Evolutionary conservation across 257 asterid genomes (phyloP), one percentile per base, ranked within the genome.

Genomic region (Capsicum chinense): DNA sequence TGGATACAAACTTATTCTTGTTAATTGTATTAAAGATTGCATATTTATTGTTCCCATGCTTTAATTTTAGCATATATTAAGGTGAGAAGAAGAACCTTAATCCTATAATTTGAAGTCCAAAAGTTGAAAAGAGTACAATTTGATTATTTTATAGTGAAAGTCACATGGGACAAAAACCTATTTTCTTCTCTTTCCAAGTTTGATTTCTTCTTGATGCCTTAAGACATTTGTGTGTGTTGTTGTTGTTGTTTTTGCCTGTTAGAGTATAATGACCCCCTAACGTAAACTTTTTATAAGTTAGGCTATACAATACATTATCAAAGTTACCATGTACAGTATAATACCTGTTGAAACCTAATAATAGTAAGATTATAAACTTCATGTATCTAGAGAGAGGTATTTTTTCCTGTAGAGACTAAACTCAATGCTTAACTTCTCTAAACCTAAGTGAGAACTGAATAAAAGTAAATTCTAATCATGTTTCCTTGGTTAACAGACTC

Each of bases 1-100:
- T 68, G 76, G 52, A 67, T 37, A 67, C 76, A 67, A 16, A 37
- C 50, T 37, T 37, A 7, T 39, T 67, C 52, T 69, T 69, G 79
- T 69, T 69, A 11, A 47, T 73, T 39, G 13, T 68, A 17, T 8
- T 14, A 42, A 7, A 70, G 14, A 42, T 70, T 70, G 35, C 26
- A 37, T 3, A 14, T 66, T 70, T 16, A 13, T 70, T 70, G 37
- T 42, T 42, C 12, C 19, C 3, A n/a, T 19, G 59, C 58, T 44
- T 71, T 57, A 70, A 42, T 71, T 16, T 44, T 47, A 39, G 56
- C 9, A n/a, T 71, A 26, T 71, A 11, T 33, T 63, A 63, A 66
- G 71, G 44, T 21, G 70, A 13, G 70, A 64, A 26, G 47, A 33
- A 33, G 44, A 64, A 21, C 68, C 68, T 62, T 19, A 62, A 64